These are phyloP conservation scores for Zygosaccharomyces sapae DNA, from an alignment of 1,139 yeast genomes.

Conservation along the genomic window DNA sequence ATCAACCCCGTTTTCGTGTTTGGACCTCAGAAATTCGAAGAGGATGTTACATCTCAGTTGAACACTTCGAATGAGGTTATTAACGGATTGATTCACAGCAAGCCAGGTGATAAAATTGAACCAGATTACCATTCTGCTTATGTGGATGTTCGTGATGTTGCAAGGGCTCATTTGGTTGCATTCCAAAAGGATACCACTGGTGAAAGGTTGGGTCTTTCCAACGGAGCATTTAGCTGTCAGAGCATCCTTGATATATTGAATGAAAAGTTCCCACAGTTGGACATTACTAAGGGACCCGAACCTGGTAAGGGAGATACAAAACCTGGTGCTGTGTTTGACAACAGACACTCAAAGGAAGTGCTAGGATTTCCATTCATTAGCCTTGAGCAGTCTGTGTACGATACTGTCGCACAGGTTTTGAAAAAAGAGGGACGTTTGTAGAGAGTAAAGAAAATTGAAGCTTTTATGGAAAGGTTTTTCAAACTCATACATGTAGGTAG, in stretches of 20 bases:
- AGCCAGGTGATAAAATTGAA: background rate
- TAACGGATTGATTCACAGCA: background rate
- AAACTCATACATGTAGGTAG: no score
- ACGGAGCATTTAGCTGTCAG: background rate
- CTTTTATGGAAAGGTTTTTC: no score
- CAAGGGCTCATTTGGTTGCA: background rate
- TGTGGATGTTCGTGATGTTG: background rate
- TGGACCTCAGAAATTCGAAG: background rate
- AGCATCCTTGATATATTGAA: background rate
- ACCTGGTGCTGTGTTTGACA: constrained; percentile 16
- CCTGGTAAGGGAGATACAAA: constrained; percentile 4
- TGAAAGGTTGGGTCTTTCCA: background rate
- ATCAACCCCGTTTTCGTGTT: no score
- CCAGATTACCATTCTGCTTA: background rate
- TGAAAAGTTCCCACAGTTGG: background rate
- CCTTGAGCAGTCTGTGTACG: constrained; percentile 38
- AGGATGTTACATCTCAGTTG: background rate
- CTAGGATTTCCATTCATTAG: constrained; percentile 37
- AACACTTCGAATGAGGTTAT: background rate
- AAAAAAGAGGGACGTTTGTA: no score
- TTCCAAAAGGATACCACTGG: background rate
- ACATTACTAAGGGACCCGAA: constrained; percentile 7
- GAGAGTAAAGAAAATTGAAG: no score
- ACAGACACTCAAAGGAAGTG: constrained; percentile 35
- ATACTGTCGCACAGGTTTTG: constrained; percentile 29